Conservation (phyloP, 1,284 basidiomycete genomes). For the Naganishia sp. region DNA sequence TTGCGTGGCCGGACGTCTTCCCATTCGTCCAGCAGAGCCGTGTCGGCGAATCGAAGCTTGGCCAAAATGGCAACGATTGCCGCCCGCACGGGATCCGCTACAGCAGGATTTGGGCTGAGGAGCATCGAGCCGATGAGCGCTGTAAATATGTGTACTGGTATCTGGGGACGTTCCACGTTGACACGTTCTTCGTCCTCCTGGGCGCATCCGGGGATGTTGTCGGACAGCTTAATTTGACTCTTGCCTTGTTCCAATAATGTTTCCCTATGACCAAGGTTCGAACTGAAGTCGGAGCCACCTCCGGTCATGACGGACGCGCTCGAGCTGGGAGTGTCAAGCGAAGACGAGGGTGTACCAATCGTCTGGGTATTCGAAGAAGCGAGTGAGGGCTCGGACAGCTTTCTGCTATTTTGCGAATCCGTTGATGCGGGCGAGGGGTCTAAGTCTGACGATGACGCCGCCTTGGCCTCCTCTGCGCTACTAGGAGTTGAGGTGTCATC, state of each 20-base stretch:
- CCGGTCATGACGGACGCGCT: slow-evolving; percentile 18
- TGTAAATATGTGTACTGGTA: slow-evolving; percentile 84
- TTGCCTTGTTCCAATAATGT: slow-evolving; percentile 2
- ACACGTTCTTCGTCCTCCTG: slow-evolving; percentile 1
- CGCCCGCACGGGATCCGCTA: slow-evolving; percentile 72
- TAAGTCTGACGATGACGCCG: slow-evolving; percentile 12
- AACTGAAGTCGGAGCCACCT: slow-evolving; percentile 23
- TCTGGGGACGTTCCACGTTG: slow-evolving; percentile 54
- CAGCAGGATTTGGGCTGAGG: slow-evolving; percentile 72
- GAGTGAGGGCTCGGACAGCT: slow-evolving; percentile 1
- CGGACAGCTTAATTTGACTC: background rate
- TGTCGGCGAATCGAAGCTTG: slow-evolving; percentile 48
- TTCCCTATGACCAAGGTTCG: background rate
- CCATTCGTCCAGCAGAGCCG: slow-evolving; percentile 45
- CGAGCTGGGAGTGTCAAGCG: slow-evolving; percentile 29
- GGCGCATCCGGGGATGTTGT: background rate
- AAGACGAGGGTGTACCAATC: slow-evolving; percentile 13
- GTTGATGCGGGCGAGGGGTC: slow-evolving; percentile 7
- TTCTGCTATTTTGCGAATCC: slow-evolving; percentile 3
- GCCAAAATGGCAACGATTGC: slow-evolving; percentile 77
- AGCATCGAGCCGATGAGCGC: slow-evolving; percentile 86
- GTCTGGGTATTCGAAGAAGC: slow-evolving; percentile 21
- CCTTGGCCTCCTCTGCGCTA: background rate
- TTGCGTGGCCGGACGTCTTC: slow-evolving; percentile 37
- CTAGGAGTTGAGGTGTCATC: background rate